These are phyloP conservation scores for Clitoria ternatea DNA, from an alignment of 306 rosid genomes.

Conservation along the genomic window DNA sequence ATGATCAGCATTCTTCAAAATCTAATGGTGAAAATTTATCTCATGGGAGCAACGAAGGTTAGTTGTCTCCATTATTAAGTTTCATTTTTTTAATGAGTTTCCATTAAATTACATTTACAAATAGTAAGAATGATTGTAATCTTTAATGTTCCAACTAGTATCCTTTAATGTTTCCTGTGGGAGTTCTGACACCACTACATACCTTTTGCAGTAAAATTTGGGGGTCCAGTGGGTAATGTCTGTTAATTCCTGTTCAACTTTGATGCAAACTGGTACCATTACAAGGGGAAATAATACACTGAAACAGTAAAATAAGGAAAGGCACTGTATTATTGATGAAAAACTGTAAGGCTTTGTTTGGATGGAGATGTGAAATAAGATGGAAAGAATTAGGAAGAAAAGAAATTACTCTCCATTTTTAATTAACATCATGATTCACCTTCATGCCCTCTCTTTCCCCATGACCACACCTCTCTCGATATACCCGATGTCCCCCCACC, in stretches of 20 bases:
- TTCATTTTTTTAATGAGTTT: slow-evolving; percentile 15
- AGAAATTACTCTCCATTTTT: too few relatives aligned
- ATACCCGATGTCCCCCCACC: too few relatives aligned
- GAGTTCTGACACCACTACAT: slow-evolving; percentile 26
- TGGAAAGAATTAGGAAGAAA: too few relatives aligned
- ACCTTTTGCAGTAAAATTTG: slow-evolving; percentile 44
- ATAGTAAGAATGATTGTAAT: background rate
- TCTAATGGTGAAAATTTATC: slow-evolving; percentile 38
- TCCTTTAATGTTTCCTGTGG: slow-evolving; percentile 5
- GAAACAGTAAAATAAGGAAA: too few relatives aligned
- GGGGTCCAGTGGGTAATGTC: slow-evolving; percentile 26
- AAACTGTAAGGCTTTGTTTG: too few relatives aligned
- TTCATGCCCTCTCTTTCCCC: too few relatives aligned
- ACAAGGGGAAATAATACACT: too few relatives aligned
- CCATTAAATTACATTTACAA: slow-evolving; percentile 16
- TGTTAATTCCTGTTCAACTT: slow-evolving; percentile 23
- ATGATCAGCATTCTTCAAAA: slow-evolving; percentile 28
- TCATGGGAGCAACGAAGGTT: slow-evolving; percentile 53
- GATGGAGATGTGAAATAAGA: too few relatives aligned
- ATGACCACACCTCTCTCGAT: too few relatives aligned
- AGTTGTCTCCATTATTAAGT: slow-evolving; percentile 20
- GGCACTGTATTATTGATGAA: too few relatives aligned
- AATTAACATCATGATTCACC: too few relatives aligned
- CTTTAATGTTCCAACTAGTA: slow-evolving; percentile 10
- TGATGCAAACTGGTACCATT: too few relatives aligned